Base-by-base conservation (phyloP, 345 rosid genomes). In the Acer campestre region DNA sequence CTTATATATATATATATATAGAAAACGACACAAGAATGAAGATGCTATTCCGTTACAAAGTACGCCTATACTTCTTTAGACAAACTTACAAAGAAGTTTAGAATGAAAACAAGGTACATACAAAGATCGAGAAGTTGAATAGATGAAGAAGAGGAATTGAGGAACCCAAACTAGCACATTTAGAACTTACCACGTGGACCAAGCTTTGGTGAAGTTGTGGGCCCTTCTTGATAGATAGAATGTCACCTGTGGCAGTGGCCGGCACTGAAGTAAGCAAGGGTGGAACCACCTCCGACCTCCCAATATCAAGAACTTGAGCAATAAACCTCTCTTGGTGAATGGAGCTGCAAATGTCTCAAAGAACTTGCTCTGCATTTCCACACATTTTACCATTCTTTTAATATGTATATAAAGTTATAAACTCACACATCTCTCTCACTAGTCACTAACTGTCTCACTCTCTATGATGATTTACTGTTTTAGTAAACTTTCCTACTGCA, bases 141-240 rank as follows among this genome's bases (percentile, higher is more conserved):
- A 58, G 35, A 58, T 38, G 75, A 31, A 31, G 35, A 4, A 31
- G 65, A 42, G 49, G 13, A 16, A 13, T 27, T 31, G 35, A 62
- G 20, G 63, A 69, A 53, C 16, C 13, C 40, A 53, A 73, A 73
- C 4, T 25, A 75, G 20, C 25, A 7, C 35, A 75, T 35, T 92
- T 86, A 92, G 87, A 90, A 88, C 87, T 95, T 95, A 86, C 96
- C 96, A 42, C 94, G 93, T 10, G 98, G 99, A 10, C 98, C 98
- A 2, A 78, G 89, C 92, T 93, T 93, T 12, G 97, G 99, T 20
- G 88, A 80, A 92, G 94, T 85, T 93, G 98, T 14, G 98, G 99
- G 51, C 98, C 98, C 84, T 92, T 92, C 87, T 89, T 91, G 84
- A 95, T 95, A 0, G 97, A 98, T 58, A 95, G 88, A 79, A 93